phyloP scores from a whole-genome alignment of 2,329 filamentous ascomycete genomes.

The Akanthomyces dipterigenus region DNA sequence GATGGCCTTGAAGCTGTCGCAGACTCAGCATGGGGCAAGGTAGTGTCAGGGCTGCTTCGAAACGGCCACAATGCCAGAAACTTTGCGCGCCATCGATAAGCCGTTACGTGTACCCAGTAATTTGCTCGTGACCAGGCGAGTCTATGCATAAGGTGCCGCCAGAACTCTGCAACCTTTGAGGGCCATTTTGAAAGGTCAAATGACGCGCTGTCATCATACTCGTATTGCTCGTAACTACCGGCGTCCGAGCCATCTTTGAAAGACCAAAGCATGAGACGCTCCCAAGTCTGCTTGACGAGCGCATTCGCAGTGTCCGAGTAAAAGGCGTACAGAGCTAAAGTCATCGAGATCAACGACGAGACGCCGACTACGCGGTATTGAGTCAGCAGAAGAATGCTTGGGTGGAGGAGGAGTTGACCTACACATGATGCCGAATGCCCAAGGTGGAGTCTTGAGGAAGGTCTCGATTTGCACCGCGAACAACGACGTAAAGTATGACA shows the following conservation, averaged over 20 bases:
- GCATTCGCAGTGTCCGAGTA: not conserved
- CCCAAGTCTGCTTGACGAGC: not conserved
- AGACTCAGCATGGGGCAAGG: not conserved
- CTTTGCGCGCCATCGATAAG: not conserved
- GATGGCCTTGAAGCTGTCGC: not conserved
- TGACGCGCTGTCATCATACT: too few species aligned
- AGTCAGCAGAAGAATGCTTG: not conserved
- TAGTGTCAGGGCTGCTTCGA: not conserved
- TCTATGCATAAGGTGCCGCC: not conserved
- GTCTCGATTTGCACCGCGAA: constrained; percentile 16
- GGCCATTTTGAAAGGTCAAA: too few species aligned
- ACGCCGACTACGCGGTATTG: not conserved
- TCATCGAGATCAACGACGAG: not conserved
- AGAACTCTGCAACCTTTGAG: too few species aligned
- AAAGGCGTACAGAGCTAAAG: not conserved
- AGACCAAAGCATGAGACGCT: too few species aligned
- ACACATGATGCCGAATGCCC: constrained; percentile 14
- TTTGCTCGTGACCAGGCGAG: not conserved
- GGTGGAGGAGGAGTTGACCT: not conserved
- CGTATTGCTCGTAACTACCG: too few species aligned
- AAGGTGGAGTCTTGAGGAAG: constrained; percentile 13
- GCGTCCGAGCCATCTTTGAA: too few species aligned
- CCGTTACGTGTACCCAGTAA: not conserved
- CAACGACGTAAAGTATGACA: constrained; percentile 12
- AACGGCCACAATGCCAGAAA: not conserved